Evolutionary conservation across 192 early-diverging fungal species (phyloP), one percentile per base, ranked within the genome.

Genomic region (Piromyces finnis): DNA sequence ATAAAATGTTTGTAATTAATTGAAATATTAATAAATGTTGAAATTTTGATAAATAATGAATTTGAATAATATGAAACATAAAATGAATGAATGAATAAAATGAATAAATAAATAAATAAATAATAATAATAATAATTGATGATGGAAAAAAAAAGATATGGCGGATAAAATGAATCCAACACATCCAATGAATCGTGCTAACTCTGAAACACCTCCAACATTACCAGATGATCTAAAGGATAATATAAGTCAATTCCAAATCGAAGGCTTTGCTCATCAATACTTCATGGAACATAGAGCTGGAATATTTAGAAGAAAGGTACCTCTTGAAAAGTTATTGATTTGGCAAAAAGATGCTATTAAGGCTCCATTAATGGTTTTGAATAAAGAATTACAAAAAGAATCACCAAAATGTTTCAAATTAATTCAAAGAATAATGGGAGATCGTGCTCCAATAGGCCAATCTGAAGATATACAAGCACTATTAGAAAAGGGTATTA

Each of bases 271-370:
- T 88, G 97, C 97, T 26, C 88, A 90, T 84, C 93, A 94, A 81
- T 95, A 97, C 85, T 98, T 98, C 86, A 87, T 92, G 11, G 92
- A 93, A 30, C 96, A 97, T 79, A 92, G 93, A 83, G 89, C 89
- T 77, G 97, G 97, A 1, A 85, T 98, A 29, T 81, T 79, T 30
- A 85, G 95, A 81, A 89, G 93, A 28, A 90, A 85, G 81, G 95
- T 98, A 13, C 94, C 97, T 6, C 84, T 97, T 78, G 93, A 96
- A 32, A 93, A 97, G 82, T 92, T 97, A 93, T 82, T 97, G 6
- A 88, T 89, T 29, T 94, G 88, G 84, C 90, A 84, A 3, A 83
- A 94, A 86, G 94, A 94, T 79, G 82, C 93, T 5, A 82, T 97
- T 35, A 86, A 87, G 18, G 88, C 90, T 18, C 94, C 97, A 29